Base-by-base conservation (phyloP, 1,284 basidiomycete species). In the Ganoderma sp. region DNA sequence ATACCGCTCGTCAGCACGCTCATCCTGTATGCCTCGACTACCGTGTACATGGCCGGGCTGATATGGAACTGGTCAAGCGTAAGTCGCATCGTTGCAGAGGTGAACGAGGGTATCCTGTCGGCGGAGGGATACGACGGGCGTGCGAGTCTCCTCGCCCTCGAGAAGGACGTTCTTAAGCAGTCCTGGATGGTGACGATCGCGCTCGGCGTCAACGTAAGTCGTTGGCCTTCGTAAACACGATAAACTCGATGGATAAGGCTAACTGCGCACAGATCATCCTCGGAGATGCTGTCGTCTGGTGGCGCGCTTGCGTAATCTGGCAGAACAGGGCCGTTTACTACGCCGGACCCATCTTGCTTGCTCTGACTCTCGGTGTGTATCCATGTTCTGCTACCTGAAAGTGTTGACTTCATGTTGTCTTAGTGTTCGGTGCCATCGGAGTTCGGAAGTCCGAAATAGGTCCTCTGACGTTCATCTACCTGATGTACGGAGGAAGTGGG, bases 281-380 rank as follows among this genome's bases (percentile, higher is more conserved):
- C 4, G 61, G 61, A 9, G 61, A 63, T 17, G 61, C 61, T 7
- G 50, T 63, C 37, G 61, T 63, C 0, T 63, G 59, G 66, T 66
- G 70, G 61, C 62, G 66, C 8, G 65, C 52, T 14, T 63, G 61
- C 19, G 56, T 66, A 41, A 60, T 48, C 50, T 41, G 42, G 41
- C 68, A 60, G 15, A 43, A 10, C 37, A 58, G 57, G 12, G 48
- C 22, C 8, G 22, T 28, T 28, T 50, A 22, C 32, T 61, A 17
- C 43, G 54, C 22, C 41, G 32, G 34, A 41, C 25, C 34, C n/a
- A n/a, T 58, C 45, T 41, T 63, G 10, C 42, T 64, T 37, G 57
- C 25, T 34, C 48, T 58, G 37, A 58, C 54, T 57, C 61, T 70
- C 32, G 58, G 66, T 64, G 48, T 8, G 41, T 52, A 22, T 8